A percentile compares a stretch with the other conserved stretches of the same genome.
These are phyloP conservation scores for Spiraea crenata DNA, from an alignment of 331 rosid species.

Conservation along the genomic window DNA sequence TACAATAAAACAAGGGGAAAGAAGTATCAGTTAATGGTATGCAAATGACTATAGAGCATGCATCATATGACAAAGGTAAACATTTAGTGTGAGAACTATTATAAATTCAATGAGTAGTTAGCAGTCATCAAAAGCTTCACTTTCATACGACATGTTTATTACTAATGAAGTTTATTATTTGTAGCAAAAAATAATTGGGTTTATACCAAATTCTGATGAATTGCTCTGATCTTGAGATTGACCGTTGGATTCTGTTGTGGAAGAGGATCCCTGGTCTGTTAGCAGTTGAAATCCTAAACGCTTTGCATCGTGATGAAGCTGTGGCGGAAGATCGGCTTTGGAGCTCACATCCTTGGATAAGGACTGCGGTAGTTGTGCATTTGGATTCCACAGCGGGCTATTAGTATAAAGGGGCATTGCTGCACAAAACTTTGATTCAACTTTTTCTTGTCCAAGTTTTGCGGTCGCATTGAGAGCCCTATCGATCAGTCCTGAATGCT, in stretches of 20 bases:
- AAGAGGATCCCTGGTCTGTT: constrained; percentile 31
- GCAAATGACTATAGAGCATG: not conserved
- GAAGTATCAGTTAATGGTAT: not conserved
- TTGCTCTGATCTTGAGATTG: constrained; percentile 35
- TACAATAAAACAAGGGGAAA: not conserved
- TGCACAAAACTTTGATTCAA: constrained; percentile 9
- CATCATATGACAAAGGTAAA: not conserved
- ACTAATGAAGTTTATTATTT: too few species aligned
- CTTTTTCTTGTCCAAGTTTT: constrained; percentile 16
- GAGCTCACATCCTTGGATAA: constrained; percentile 21
- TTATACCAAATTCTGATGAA: constrained; percentile 40
- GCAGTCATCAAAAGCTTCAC: not conserved
- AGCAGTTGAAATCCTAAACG: constrained; percentile 31
- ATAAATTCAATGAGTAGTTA: too few species aligned
- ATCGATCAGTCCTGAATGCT: constrained; percentile 10
- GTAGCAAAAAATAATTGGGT: too few species aligned
- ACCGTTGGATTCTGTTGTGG: constrained; percentile 18
- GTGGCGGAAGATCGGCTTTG: constrained; percentile 20
- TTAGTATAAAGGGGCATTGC: constrained; percentile 18
- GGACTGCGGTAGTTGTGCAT: constrained; percentile 18
- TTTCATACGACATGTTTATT: not conserved
- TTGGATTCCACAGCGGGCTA: constrained; percentile 27
- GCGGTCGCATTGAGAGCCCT: constrained; percentile 4
- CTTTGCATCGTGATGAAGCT: constrained; percentile 18
- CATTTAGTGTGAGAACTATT: too few species aligned